A percentile compares a stretch with the other conserved stretches of the same genome.
These are phyloP conservation scores for Massariosphaeria phaeospora DNA, from an alignment of 495 filamentous ascomycete species.

Conservation along the genomic window DNA sequence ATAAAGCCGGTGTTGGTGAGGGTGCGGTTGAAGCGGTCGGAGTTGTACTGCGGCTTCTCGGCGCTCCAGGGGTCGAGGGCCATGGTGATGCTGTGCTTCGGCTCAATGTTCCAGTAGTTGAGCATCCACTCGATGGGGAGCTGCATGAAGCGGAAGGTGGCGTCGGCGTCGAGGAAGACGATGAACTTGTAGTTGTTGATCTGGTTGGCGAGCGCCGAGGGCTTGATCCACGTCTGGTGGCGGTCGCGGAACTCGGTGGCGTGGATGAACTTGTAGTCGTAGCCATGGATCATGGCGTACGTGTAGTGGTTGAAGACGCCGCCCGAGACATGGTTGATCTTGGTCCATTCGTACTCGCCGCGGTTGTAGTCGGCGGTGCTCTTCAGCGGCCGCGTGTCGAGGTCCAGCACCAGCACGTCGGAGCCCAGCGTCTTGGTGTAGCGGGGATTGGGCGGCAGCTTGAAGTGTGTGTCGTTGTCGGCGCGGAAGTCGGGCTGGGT, in stretches of 20 bases:
- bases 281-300: conserved; percentile 48
- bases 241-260: conserved; percentile 34
- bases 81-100: conserved; percentile 45
- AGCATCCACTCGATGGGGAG: conserved; percentile 53
- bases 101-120: conserved; percentile 50
- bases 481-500: conserved; percentile 14
- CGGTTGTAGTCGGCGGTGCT: conserved; percentile 8
- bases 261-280: conserved; percentile 51
- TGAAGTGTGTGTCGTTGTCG: conserved; percentile 6
- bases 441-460: conserved; percentile 6
- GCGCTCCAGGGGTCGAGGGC: conserved; percentile 34
- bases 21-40: conserved; percentile 35
- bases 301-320: conserved; percentile 33
- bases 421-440: conserved; percentile 22
- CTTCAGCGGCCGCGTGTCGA: conserved; percentile 28
- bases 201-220: conserved; percentile 44
- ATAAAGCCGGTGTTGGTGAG: conserved; percentile 44
- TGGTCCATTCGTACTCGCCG: conserved; percentile 23
- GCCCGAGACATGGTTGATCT: conserved; percentile 26
- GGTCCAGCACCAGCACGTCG: conserved; percentile 26
- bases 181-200: conserved; percentile 47
- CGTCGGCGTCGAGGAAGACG: conserved; percentile 51
- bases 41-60: conserved; percentile 25
- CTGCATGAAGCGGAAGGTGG: conserved; percentile 45
- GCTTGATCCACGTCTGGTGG: conserved; percentile 49